Evolutionary conservation across 345 rosid genomes (phyloP).

Genomic region (Firmiana major): DNA sequence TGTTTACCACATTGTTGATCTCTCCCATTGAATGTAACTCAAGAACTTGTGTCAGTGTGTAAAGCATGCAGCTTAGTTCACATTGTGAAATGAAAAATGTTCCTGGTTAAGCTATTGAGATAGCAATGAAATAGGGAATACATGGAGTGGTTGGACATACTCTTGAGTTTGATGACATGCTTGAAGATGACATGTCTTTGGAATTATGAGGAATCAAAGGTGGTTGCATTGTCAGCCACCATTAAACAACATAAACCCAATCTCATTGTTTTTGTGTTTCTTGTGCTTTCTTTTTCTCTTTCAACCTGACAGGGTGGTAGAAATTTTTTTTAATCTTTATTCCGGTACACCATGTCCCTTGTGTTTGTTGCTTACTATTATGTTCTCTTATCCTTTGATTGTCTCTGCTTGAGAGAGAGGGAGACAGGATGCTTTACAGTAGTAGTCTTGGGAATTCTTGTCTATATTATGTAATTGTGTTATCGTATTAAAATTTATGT

Average conservation of each 20-base stretch:
- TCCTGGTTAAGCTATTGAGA: neutral
- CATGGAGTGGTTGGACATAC: constrained; percentile 19
- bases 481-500: no score
- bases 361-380: neutral
- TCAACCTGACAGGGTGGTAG: constrained; percentile 3
- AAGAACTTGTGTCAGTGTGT: neutral
- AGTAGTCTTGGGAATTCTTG: no score
- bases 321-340: neutral
- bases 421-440: no score
- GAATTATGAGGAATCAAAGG: constrained; percentile 21
- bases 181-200: constrained; percentile 2
- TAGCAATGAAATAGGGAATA: constrained; percentile 5
- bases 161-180: constrained; percentile 21
- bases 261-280: neutral
- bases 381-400: neutral
- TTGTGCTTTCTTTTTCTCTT: neutral
- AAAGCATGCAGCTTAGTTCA: neutral
- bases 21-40: neutral
- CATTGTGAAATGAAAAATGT: neutral
- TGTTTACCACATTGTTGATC: neutral
- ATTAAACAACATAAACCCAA: constrained; percentile 1
- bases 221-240: constrained; percentile 26
- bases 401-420: neutral
- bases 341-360: constrained; percentile 1
- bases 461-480: neutral